Percentiles rank a stretch among this genome's conserved stretches.
Conservation (phyloP, 1,139 yeast species). For the Taphrina pruni region DNA sequence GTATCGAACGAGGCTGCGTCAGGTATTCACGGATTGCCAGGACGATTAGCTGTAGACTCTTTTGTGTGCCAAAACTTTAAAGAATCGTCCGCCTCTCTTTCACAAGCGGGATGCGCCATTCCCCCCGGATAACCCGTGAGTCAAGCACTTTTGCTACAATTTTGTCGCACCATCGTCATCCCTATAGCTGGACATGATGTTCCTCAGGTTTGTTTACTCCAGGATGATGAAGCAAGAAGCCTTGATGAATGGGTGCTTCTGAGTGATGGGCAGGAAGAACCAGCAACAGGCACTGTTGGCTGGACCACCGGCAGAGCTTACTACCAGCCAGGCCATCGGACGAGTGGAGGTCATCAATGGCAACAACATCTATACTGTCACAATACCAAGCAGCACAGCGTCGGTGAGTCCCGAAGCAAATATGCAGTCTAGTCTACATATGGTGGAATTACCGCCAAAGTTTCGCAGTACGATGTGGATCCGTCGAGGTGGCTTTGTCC, state of each 20-base stretch:
- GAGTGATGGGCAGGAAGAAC: conserved; percentile 31
- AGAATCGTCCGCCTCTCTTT: not conserved
- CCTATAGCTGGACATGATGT: too few species aligned
- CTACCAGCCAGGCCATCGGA: conserved; percentile 15
- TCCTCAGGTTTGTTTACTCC: too few species aligned
- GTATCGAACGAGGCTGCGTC: too few species aligned
- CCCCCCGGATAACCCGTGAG: not conserved
- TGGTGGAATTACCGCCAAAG: conserved; percentile 52
- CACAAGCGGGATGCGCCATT: conserved; percentile 4
- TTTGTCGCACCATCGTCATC: not conserved
- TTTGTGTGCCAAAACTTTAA: too few species aligned
- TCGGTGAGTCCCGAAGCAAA: too few species aligned
- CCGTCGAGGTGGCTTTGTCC: conserved; percentile 53
- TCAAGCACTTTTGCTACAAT: not conserved
- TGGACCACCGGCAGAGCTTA: conserved; percentile 20
- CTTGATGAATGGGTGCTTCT: too few species aligned
- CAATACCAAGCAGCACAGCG: not conserved
- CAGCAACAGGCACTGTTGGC: conserved; percentile 35
- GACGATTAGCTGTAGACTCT: too few species aligned
- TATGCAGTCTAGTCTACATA: too few species aligned
- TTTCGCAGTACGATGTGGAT: conserved; percentile 53
- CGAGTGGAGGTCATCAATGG: conserved; percentile 32
- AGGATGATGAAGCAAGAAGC: too few species aligned
- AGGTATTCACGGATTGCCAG: too few species aligned
- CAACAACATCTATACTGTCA: conserved; percentile 40